phyloP scores from a whole-genome alignment of 2,329 filamentous ascomycete species.

The Aureobasidium pullulans region DNA sequence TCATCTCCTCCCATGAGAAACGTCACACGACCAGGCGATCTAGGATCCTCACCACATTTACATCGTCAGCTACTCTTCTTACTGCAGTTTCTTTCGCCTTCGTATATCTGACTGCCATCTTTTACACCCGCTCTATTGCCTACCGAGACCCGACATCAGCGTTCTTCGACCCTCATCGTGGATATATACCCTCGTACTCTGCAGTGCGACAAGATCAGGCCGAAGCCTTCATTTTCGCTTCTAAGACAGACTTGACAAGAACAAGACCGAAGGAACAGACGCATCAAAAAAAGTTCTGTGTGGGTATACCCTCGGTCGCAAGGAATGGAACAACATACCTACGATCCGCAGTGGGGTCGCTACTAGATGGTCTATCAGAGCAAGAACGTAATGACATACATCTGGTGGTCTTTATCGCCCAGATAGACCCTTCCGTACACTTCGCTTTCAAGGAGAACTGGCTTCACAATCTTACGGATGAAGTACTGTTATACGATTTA shows the following conservation, averaged over 20 bases:
- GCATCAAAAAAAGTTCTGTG: conserved; percentile 30
- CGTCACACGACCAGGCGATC: too few relatives aligned
- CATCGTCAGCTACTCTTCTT: too few relatives aligned
- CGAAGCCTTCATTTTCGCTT: conserved; percentile 23
- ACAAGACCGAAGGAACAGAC: not conserved
- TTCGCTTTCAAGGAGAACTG: conserved; percentile 36
- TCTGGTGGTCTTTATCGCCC: conserved; percentile 38
- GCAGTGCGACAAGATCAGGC: conserved; percentile 26
- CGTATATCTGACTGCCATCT: too few relatives aligned
- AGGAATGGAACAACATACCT: conserved; percentile 36
- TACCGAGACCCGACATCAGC: conserved; percentile 28
- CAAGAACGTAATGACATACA: conserved; percentile 36
- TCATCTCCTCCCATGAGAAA: too few relatives aligned
- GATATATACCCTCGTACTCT: conserved; percentile 29
- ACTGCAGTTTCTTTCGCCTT: too few relatives aligned
- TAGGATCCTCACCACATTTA: too few relatives aligned
- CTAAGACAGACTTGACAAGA: not conserved
- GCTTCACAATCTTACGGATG: conserved; percentile 33
- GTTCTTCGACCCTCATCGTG: conserved; percentile 29
- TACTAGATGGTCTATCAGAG: conserved; percentile 36
- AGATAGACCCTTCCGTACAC: conserved; percentile 35
- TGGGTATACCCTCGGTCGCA: conserved; percentile 38
- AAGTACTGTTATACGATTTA: conserved; percentile 35
- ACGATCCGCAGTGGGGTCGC: conserved; percentile 34
- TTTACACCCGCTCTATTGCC: too few relatives aligned